Base-by-base conservation (phyloP, 1,284 basidiomycete genomes). In the Schizophyllum amplum region DNA sequence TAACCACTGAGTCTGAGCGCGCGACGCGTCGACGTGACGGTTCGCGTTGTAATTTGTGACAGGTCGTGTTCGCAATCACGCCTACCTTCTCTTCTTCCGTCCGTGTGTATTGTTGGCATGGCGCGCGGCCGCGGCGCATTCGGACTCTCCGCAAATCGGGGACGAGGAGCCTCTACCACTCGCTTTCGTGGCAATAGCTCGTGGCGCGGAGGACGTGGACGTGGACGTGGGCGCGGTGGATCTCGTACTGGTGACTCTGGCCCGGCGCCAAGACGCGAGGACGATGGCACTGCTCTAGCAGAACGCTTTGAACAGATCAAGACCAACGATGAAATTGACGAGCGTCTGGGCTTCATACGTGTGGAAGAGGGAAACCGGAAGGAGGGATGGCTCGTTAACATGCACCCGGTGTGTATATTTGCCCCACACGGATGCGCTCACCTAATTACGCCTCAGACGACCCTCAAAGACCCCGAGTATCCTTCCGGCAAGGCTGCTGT, bases 351-450 rank as follows among this genome's bases (percentile, higher is more conserved):
- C 0, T 99, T 99, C 71, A 77, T 78, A 49, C 77, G 86, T 56
- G 77, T 91, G 55, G 84, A 92, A 61, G 87, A 89, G 63, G 92
- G 92, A 0, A 73, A 79, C 6, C 75, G 74, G 63, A 82, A 77
- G 64, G 88, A 92, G 58, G 94, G 93, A 1, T 99, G 97, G 97
- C 77, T 99, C 68, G 87, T 99, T 60, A 98, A 98, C 70, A 99
- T 99, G 95, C 96, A 97, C 70, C 92, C 95, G 58, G 92, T 94
- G 67, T 65, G 89, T n/a, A n/a, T n/a, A n/a, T n/a, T n/a, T n/a
- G n/a, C n/a, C n/a, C n/a, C 76, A 21, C 56, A 13, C 3, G 57
- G 27, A 50, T 57, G 50, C n/a, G n/a, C n/a, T 56, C 49, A n/a
- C 20, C 53, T 15, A n/a, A 50, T 48, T 7, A 42, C 21, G 23